A percentile compares a stretch with the other conserved stretches of the same genome.
Conservation (phyloP, 2,329 filamentous ascomycete species). For the Sclerotinia borealis region DNA sequence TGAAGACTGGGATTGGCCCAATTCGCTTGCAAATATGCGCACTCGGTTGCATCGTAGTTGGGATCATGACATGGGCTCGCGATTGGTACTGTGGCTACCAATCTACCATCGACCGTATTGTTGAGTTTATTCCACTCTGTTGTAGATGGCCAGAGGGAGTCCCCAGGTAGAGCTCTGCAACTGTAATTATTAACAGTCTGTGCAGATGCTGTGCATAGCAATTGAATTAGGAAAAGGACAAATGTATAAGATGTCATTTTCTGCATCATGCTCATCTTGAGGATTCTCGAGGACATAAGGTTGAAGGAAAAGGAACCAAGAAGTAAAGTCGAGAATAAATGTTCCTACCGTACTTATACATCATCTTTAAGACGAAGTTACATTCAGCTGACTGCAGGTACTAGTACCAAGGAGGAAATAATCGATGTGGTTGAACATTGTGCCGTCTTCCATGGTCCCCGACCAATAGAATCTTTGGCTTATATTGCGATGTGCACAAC, state of each 20-base stretch:
- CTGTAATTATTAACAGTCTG: not conserved
- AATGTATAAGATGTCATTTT: not conserved
- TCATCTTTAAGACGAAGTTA: not conserved
- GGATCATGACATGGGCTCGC: slow-evolving; percentile 16
- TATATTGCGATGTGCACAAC: no score
- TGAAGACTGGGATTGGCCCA: slow-evolving; percentile 14
- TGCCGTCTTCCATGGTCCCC: not conserved
- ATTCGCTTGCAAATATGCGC: slow-evolving; percentile 11
- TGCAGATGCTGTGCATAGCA: not conserved
- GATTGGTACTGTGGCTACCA: slow-evolving; percentile 17
- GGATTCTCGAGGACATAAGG: not conserved
- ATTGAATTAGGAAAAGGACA: not conserved
- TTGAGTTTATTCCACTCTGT: slow-evolving; percentile 19
- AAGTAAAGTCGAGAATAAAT: not conserved
- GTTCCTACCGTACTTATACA: not conserved
- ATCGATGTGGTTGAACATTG: no score
- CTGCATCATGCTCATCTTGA: not conserved
- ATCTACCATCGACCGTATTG: slow-evolving; percentile 14
- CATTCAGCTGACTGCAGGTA: not conserved
- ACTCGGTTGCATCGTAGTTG: slow-evolving; percentile 12
- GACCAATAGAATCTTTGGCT: not conserved
- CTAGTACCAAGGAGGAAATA: not conserved
- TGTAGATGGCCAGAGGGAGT: slow-evolving; percentile 16
- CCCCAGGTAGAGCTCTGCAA: slow-evolving; percentile 15
- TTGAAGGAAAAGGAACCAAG: not conserved